These are phyloP conservation scores for Pilatotrama ljubarskyi DNA, from an alignment of 768 basidiomycete species.

Conservation along the genomic window DNA sequence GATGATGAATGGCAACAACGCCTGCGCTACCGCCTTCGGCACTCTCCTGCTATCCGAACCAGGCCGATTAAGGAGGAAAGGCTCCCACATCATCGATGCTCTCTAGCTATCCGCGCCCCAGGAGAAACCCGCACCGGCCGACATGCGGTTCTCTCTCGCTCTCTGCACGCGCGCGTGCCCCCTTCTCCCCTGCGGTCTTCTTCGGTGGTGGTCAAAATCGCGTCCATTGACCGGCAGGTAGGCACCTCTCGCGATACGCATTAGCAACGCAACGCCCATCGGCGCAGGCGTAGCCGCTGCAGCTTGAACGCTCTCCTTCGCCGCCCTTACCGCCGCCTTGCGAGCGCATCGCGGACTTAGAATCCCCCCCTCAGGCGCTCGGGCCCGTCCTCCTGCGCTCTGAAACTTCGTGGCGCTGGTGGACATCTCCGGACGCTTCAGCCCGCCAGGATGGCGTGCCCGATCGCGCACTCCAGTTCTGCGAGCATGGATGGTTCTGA, in stretches of 20 bases:
- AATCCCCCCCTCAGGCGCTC: not conserved
- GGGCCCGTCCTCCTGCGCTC: not conserved
- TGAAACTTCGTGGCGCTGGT: conserved; percentile 8
- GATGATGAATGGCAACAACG: not conserved
- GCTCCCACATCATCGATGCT: conserved; percentile 3
- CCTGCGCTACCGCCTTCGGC: not conserved
- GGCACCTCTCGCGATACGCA: not conserved
- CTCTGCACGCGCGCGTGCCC: not conserved
- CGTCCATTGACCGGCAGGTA: not conserved
- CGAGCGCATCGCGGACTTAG: conserved; percentile 12
- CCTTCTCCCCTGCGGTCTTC: not conserved
- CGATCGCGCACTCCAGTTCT: not conserved
- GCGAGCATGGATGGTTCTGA: not conserved
- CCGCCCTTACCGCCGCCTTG: not conserved
- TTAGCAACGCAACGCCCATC: not conserved
- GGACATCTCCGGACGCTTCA: not conserved
- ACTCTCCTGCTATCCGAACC: not conserved
- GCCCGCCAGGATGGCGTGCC: not conserved
- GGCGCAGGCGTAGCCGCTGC: not conserved
- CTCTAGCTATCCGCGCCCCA: too few relatives aligned
- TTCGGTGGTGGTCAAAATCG: too few relatives aligned
- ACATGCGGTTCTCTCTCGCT: too few relatives aligned
- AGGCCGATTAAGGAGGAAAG: not conserved
- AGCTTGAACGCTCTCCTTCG: not conserved
- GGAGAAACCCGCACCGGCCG: not conserved